A percentile compares a stretch with the other conserved stretches of the same genome.
Evolutionary conservation across 306 rosid species (phyloP).

Genomic region (Rubus parviflorus): DNA sequence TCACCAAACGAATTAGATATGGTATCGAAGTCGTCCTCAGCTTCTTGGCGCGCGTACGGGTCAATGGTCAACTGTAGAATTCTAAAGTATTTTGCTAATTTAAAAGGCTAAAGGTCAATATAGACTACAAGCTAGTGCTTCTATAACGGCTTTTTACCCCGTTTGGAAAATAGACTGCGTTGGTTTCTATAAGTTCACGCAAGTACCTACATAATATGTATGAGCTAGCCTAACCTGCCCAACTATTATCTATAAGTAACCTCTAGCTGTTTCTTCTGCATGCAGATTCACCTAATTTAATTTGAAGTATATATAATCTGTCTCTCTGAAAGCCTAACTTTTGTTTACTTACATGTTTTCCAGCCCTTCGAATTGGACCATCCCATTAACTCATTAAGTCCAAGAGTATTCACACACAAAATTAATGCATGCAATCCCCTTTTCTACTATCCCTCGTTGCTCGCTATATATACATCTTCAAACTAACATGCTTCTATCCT

Average conservation of each 20-base stretch:
- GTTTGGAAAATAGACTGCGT: background rate
- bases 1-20: background rate
- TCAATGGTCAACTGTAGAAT: background rate
- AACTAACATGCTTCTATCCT: slow-evolving; percentile 16
- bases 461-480: slow-evolving; percentile 40
- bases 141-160: background rate
- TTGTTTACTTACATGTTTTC: background rate
- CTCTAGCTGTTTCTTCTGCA: slow-evolving; percentile 5
- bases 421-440: slow-evolving; percentile 4
- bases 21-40: background rate
- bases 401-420: background rate
- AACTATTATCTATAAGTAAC: background rate
- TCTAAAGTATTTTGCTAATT: background rate
- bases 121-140: slow-evolving; percentile 23
- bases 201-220: background rate
- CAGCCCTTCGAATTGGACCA: slow-evolving; percentile 41
- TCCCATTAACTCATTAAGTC: slow-evolving; percentile 35
- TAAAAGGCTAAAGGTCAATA: background rate
- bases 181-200: background rate
- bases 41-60: background rate
- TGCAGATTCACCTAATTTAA: slow-evolving; percentile 1
- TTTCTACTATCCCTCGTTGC: background rate
- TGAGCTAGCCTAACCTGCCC: background rate
- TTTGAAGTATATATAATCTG: too few species aligned
- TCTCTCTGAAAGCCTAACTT: background rate